Conservation (phyloP, 176 grass and related monocot genomes). For the Thalia dealbata region DNA sequence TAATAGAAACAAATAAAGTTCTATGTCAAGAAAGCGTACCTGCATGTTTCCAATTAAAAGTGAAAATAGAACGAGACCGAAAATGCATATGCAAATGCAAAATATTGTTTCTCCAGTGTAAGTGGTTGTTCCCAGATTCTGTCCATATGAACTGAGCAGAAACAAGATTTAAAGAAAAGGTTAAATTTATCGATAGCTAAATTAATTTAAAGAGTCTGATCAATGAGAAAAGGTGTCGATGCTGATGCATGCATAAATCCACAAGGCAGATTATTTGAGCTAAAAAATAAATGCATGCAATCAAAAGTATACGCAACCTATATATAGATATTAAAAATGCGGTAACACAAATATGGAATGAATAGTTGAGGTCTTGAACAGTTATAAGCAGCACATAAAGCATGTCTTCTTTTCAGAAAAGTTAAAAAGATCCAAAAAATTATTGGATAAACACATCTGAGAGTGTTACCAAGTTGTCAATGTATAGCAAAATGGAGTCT, state of each 20-base stretch:
- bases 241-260: background rate
- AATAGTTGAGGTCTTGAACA: background rate
- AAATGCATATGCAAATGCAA: constrained; percentile 80
- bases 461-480: background rate
- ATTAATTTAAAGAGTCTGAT: background rate
- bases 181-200: background rate
- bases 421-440: background rate
- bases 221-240: background rate
- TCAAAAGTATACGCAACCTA: too few species aligned
- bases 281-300: background rate
- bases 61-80: constrained; percentile 91
- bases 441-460: background rate
- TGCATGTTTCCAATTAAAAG: constrained; percentile 99
- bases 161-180: constrained; percentile 7
- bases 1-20: background rate
- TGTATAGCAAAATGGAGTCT: background rate
- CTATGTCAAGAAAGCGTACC: constrained; percentile 26
- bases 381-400: background rate
- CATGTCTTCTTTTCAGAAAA: background rate
- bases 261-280: background rate
- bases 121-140: constrained; percentile 75
- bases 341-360: background rate
- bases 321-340: too few species aligned
- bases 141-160: constrained; percentile 67
- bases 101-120: constrained; percentile 71